Percentiles rank a stretch among this genome's conserved stretches.
phyloP scores from a whole-genome alignment of 2,329 filamentous ascomycete genomes.

The Aspergillus alliaceus region DNA sequence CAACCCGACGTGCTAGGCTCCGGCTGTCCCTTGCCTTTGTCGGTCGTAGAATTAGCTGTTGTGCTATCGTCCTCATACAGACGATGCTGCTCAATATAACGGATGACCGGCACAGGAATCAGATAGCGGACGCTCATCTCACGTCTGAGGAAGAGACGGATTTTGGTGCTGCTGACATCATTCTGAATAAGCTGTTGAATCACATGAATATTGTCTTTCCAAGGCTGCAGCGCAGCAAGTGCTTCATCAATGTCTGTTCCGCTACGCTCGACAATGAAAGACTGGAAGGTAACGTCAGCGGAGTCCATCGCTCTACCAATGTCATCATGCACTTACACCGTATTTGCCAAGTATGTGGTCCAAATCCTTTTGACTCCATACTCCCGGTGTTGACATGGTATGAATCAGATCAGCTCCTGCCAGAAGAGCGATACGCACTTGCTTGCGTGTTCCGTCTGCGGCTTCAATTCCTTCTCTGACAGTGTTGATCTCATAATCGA shows the following conservation, averaged over 20 bases:
- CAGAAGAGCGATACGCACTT: slow-evolving; percentile 74
- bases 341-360: slow-evolving; percentile 84
- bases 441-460: slow-evolving; percentile 63
- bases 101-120: slow-evolving; percentile 71
- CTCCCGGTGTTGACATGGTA: slow-evolving; percentile 68
- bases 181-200: slow-evolving; percentile 87
- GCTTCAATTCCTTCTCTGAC: slow-evolving; percentile 72
- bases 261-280: slow-evolving; percentile 82
- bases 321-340: slow-evolving; percentile 49
- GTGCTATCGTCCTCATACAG: slow-evolving; percentile 59
- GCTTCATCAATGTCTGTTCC: slow-evolving; percentile 89
- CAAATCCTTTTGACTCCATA: slow-evolving; percentile 83
- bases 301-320: not conserved
- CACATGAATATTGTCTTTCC: slow-evolving; percentile 82
- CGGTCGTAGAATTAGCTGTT: slow-evolving; percentile 21
- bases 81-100: slow-evolving; percentile 68
- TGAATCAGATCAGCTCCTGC: slow-evolving; percentile 75
- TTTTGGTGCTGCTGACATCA: slow-evolving; percentile 79
- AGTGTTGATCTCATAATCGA: slow-evolving; percentile 84
- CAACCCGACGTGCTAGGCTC: slow-evolving; percentile 26
- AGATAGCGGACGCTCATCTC: slow-evolving; percentile 80
- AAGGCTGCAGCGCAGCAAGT: slow-evolving; percentile 75
- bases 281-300: slow-evolving; percentile 32
- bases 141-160: slow-evolving; percentile 74
- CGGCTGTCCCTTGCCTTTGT: slow-evolving; percentile 37